A percentile compares a stretch with the other conserved stretches of the same genome.
These are phyloP conservation scores for Blepharisma stoltei DNA, from an alignment of 73 alveolate genomes.

Conservation along the genomic window DNA sequence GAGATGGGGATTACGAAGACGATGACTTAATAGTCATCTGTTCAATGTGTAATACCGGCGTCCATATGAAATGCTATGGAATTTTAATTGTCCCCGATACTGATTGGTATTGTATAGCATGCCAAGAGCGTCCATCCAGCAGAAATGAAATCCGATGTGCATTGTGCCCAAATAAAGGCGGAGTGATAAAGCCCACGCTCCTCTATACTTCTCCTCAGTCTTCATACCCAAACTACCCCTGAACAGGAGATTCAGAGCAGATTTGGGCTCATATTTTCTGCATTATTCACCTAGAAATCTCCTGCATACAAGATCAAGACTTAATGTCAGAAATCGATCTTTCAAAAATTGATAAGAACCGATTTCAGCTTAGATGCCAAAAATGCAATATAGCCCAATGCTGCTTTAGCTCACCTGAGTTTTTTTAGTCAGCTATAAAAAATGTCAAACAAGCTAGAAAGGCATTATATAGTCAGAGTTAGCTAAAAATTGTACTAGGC, in stretches of 20 bases:
- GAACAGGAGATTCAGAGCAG: not conserved
- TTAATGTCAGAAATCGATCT: not conserved
- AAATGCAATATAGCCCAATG: no score
- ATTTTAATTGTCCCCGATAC: slow-evolving; percentile 25
- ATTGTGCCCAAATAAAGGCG: slow-evolving; percentile 44
- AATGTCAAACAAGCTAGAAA: no score
- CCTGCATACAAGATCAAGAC: slow-evolving; percentile 32
- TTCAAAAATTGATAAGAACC: slow-evolving; percentile 33
- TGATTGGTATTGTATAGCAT: slow-evolving; percentile 46
- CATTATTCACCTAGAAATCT: slow-evolving; percentile 37
- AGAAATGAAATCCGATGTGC: slow-evolving; percentile 33
- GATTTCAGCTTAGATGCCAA: slow-evolving; percentile 38
- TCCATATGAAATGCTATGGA: slow-evolving; percentile 42
- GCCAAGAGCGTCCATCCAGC: slow-evolving; percentile 22
- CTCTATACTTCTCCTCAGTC: not conserved
- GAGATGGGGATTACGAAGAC: slow-evolving; percentile 34
- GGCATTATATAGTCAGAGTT: no score
- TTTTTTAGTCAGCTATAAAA: no score
- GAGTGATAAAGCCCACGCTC: slow-evolving; percentile 17
- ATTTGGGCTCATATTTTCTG: slow-evolving; percentile 52
- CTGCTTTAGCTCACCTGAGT: no score
- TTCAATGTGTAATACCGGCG: slow-evolving; percentile 34
- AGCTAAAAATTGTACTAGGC: no score
- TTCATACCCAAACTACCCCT: slow-evolving; percentile 16
- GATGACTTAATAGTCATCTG: slow-evolving; percentile 43